Base-by-base conservation (phyloP, 352 stramenopile genomes). In the Stramenopiles sp. region DNA sequence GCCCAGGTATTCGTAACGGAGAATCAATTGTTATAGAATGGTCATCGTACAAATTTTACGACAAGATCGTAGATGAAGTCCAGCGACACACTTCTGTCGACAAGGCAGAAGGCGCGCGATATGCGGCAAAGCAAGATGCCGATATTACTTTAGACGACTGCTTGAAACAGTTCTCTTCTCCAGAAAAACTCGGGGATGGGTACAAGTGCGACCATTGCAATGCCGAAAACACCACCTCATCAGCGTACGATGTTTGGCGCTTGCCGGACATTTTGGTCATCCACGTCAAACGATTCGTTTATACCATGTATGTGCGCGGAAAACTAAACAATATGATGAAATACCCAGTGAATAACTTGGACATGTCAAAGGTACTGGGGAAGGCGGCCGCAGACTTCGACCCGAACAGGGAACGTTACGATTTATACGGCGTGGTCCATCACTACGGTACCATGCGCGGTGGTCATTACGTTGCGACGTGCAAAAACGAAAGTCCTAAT, bases 211-310 rank as follows among this genome's bases (percentile, higher is more conserved):
- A 71, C 6, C 33, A 71, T 35, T 71, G 53, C 12, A 71, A 71
- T 4, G 6, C 2, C 4, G 53, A 4, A 2, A 33, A 71, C 35
- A 71, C 53, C 33, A 71, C 53, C 33, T 35, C 35, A 2, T 71
- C 53, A 6, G 2, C 33, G 35, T 2, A 35, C 31, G 92, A 96
- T 77, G 79, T 99, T 0, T 99, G 94, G 93, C 86, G 94, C 31
- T 80, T 98, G 48, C 96, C 96, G 35, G 94, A 94, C 0, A 79
- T 99, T 53, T 83, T 99, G 1, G 94, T 98, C n/a, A 97, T 99
- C 74, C 95, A 99, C 49, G 83, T 99, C n/a, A 99, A 99, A 80
- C 89, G 96, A 12, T 99, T 99, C 79, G 95, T 97, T 77, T 98
- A 92, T 74, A 97, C 92, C n/a, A 84, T 93, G 77, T 83, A 89